A percentile compares a stretch with the other conserved stretches of the same genome.
phyloP scores from a whole-genome alignment of 768 basidiomycete species.

The Lactarius quietus region DNA sequence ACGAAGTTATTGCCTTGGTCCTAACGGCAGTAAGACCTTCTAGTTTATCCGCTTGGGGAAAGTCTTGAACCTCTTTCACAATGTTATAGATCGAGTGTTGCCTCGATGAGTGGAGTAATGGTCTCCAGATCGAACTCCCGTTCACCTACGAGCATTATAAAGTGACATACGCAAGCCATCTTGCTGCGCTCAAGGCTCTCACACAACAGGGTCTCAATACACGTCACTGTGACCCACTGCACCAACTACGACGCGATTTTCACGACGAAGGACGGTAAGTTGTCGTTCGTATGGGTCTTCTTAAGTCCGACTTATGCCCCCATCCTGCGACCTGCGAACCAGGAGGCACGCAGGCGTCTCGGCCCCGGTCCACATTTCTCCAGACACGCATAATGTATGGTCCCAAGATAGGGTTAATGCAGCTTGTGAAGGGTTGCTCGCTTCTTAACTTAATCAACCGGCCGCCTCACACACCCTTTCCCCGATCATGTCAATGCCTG shows the following conservation, averaged over 20 bases:
- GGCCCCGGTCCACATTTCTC: neutral
- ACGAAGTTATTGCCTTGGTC: slow-evolving; percentile 5
- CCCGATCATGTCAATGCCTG: neutral
- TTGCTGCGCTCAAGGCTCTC: slow-evolving; percentile 10
- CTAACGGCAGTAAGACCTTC: neutral
- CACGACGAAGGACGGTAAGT: slow-evolving; percentile 13
- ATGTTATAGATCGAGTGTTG: slow-evolving; percentile 11
- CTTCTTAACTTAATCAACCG: neutral
- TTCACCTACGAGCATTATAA: slow-evolving; percentile 10
- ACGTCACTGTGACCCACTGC: slow-evolving; percentile 9
- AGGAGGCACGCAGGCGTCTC: slow-evolving; percentile 9
- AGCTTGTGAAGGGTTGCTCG: neutral
- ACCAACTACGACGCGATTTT: slow-evolving; percentile 7
- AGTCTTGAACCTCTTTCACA: neutral
- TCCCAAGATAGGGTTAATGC: slow-evolving; percentile 2
- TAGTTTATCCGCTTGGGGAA: no score
- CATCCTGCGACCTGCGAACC: neutral
- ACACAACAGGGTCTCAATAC: slow-evolving; percentile 6
- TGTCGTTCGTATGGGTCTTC: neutral
- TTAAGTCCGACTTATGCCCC: neutral
- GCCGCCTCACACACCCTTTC: neutral
- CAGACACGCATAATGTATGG: neutral
- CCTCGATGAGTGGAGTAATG: slow-evolving; percentile 12
- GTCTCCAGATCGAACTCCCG: neutral
- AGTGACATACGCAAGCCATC: neutral